phyloP scores from a whole-genome alignment of 352 stramenopile genomes.

The Aphanomyces invadans region DNA sequence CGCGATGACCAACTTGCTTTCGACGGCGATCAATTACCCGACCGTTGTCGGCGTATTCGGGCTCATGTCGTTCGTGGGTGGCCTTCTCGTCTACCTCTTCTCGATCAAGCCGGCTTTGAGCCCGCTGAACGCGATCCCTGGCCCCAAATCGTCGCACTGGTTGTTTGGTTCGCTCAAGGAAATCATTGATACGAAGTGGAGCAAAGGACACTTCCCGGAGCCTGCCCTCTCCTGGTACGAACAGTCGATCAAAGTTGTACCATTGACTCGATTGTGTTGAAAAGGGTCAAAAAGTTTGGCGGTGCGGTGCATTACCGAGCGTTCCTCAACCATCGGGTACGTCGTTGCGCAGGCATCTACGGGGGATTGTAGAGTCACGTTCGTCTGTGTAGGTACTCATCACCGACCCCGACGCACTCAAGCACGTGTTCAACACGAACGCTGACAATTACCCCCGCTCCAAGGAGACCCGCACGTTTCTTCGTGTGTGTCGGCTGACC shows the following conservation, averaged over 20 bases:
- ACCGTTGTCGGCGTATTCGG: background rate
- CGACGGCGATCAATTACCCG: background rate
- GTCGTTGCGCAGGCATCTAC: background rate
- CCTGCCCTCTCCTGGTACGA: slow-evolving; percentile 13
- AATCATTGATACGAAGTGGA: slow-evolving; percentile 23
- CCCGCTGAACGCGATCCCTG: slow-evolving; percentile 8
- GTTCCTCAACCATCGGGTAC: slow-evolving; percentile 4
- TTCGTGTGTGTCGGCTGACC: background rate
- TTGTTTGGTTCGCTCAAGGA: slow-evolving; percentile 22
- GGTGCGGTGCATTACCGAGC: slow-evolving; percentile 18
- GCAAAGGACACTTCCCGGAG: slow-evolving; percentile 16
- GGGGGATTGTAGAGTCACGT: background rate
- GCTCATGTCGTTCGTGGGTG: background rate
- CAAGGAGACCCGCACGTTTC: background rate
- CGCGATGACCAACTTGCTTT: background rate
- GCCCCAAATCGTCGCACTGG: background rate
- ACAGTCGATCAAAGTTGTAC: too few species aligned
- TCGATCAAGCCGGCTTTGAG: slow-evolving; percentile 1
- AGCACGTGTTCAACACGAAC: slow-evolving; percentile 19
- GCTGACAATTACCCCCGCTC: slow-evolving; percentile 18
- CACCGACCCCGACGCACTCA: slow-evolving; percentile 19
- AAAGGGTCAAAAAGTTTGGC: slow-evolving; percentile 9
- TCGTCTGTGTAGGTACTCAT: slow-evolving; percentile 11
- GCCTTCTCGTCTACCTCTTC: slow-evolving; percentile 15
- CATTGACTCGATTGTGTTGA: background rate